Evolutionary conservation across 2,329 filamentous ascomycete species (phyloP).

Genomic region (Calycina marina): DNA sequence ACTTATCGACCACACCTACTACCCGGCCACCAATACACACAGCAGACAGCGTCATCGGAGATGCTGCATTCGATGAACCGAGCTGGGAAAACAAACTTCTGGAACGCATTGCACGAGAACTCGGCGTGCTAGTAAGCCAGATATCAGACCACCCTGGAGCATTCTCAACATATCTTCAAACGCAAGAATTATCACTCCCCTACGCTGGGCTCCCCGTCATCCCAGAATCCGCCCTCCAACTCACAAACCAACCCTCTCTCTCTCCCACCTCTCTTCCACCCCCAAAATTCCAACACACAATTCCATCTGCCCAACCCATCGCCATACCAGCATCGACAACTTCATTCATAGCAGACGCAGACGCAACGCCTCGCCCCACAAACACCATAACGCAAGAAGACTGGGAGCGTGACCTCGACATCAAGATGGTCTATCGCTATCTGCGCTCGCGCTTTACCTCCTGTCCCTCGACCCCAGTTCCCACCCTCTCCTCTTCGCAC

Average conservation of each 20-base stretch:
- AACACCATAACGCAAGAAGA: conserved; percentile 26
- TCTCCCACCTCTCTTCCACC: conserved; percentile 3
- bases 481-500: conserved; percentile 13
- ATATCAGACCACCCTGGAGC: conserved; percentile 78
- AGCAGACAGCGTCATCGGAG: conserved; percentile 4
- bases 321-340: conserved; percentile 9
- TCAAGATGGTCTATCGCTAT: conserved; percentile 84
- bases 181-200: conserved; percentile 50
- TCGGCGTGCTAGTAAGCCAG: conserved; percentile 71
- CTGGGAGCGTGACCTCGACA: conserved; percentile 86
- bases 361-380: conserved; percentile 14
- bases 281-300: conserved; percentile 17
- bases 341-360: conserved; percentile 4
- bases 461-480: conserved; percentile 25
- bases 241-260: conserved; percentile 4
- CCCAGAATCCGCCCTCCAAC: conserved; percentile 33
- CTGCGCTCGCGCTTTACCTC: conserved; percentile 59
- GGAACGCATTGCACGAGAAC: conserved; percentile 72
- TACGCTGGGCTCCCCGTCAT: conserved; percentile 66
- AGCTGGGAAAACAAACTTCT: conserved; percentile 67
- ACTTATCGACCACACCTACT: conserved; percentile 19
- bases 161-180: conserved; percentile 64
- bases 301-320: conserved; percentile 12
- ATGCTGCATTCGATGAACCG: conserved; percentile 23
- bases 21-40: conserved; percentile 5